Evolutionary conservation across 345 rosid genomes (phyloP).

Genomic region (Lagerstroemia speciosa): DNA sequence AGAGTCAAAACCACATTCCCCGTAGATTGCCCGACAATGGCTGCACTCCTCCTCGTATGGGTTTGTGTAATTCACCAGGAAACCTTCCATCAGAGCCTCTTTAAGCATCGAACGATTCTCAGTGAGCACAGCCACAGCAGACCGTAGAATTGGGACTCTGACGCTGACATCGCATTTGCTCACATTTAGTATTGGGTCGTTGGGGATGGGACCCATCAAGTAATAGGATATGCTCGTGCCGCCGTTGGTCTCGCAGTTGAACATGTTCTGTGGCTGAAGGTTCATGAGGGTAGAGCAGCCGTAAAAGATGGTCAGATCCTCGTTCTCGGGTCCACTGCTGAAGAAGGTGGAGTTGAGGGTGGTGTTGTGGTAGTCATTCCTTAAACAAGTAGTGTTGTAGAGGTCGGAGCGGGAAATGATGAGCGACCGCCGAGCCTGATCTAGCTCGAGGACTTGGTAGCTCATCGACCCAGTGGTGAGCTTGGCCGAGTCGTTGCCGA

Average conservation of each 20-base stretch:
- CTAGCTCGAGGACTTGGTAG: conserved; percentile 17
- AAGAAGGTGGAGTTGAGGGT: conserved; percentile 16
- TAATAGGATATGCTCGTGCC: conserved; percentile 10
- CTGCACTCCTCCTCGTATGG: conserved; percentile 18
- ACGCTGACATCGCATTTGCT: conserved; percentile 13
- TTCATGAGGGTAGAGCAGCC: conserved; percentile 5
- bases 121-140: conserved; percentile 1
- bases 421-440: conserved; percentile 15
- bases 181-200: neutral
- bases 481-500: neutral
- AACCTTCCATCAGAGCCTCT: conserved; percentile 30
- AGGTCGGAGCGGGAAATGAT: conserved; percentile 23
- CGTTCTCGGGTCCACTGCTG: neutral
- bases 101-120: conserved; percentile 11
- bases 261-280: neutral
- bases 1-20: conserved; percentile 30
- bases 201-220: conserved; percentile 16
- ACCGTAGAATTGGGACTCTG: conserved; percentile 10
- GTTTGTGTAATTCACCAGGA: conserved; percentile 14
- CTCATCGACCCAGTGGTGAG: conserved; percentile 11
- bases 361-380: conserved; percentile 8
- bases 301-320: conserved; percentile 15
- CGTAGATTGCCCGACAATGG: conserved; percentile 10
- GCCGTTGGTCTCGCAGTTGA: conserved; percentile 16
- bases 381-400: conserved; percentile 18